phyloP scores from a whole-genome alignment of 2,329 filamentous ascomycete genomes.

The Cytospora leucostoma region DNA sequence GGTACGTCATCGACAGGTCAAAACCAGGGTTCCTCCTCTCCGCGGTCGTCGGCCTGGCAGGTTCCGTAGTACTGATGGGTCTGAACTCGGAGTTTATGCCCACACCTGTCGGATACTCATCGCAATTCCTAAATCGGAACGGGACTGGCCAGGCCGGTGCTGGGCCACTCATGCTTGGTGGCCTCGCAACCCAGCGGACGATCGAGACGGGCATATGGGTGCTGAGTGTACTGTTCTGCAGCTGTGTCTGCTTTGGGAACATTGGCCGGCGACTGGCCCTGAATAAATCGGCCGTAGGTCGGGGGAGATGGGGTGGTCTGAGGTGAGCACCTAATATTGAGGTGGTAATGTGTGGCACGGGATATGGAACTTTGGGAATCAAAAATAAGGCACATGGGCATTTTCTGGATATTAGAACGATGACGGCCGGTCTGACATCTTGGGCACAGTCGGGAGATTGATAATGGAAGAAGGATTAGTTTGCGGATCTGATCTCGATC shows the following conservation, averaged over 20 bases:
- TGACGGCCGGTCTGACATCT: not conserved
- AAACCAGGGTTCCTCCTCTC: constrained; percentile 82
- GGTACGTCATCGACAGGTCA: constrained; percentile 94
- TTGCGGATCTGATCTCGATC: not conserved
- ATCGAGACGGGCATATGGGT: constrained; percentile 83
- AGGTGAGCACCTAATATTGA: constrained; percentile 29
- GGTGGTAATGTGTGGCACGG: not conserved
- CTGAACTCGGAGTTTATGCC: constrained; percentile 80
- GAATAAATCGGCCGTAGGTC: constrained; percentile 44
- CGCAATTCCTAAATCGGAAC: constrained; percentile 34
- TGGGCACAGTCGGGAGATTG: not conserved
- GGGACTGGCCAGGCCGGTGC: constrained; percentile 29
- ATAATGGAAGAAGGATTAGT: not conserved
- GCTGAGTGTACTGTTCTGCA: constrained; percentile 90
- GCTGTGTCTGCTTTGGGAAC: constrained; percentile 93
- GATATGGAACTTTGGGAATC: not conserved
- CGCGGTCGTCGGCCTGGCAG: constrained; percentile 68
- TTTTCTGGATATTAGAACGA: not conserved
- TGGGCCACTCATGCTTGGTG: constrained; percentile 47
- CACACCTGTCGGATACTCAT: constrained; percentile 53
- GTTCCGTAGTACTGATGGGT: constrained; percentile 72
- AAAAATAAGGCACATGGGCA: not conserved
- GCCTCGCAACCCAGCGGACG: constrained; percentile 61
- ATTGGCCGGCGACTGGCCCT: constrained; percentile 80
- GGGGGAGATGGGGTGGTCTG: constrained; percentile 50